A percentile compares a stretch with the other conserved stretches of the same genome.
Conservation (phyloP, 768 basidiomycete species). For the Russula brevipes region DNA sequence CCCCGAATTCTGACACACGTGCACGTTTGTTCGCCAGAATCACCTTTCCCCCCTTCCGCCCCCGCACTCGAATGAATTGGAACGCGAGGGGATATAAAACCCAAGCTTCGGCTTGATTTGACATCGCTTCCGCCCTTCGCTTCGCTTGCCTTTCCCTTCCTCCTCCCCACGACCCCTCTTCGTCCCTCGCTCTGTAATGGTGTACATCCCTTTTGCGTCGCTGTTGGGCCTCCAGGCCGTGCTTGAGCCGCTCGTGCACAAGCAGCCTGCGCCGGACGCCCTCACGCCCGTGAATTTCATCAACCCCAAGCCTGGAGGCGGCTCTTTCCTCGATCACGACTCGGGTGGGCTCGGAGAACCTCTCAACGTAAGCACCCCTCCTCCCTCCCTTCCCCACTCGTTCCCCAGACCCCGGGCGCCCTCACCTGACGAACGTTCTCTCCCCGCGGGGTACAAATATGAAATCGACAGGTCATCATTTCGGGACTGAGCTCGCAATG, state of each 20-base stretch:
- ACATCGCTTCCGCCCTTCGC: too few relatives aligned
- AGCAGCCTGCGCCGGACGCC: not conserved
- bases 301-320: not conserved
- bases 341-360: conserved; percentile 19
- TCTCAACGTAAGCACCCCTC: conserved; percentile 15
- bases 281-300: not conserved
- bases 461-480: conserved; percentile 16
- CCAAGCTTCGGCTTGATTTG: not conserved
- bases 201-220: conserved; percentile 14
- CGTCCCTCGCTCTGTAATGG: not conserved
- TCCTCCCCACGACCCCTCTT: too few relatives aligned
- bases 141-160: too few relatives aligned
- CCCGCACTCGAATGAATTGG: not conserved
- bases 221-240: conserved; percentile 11
- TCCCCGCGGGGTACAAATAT: not conserved
- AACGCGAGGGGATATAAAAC: not conserved
- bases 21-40: not conserved
- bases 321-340: conserved; percentile 2
- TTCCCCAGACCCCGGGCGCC: not conserved
- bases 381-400: not conserved
- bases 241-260: not conserved
- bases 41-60: not conserved
- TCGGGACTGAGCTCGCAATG: conserved; percentile 18
- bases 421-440: not conserved
- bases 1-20: too few relatives aligned